Evolutionary conservation across 192 early-diverging fungal species (phyloP), one percentile per base, ranked within the genome.

Genomic region (Entomortierella chlamydospora): DNA sequence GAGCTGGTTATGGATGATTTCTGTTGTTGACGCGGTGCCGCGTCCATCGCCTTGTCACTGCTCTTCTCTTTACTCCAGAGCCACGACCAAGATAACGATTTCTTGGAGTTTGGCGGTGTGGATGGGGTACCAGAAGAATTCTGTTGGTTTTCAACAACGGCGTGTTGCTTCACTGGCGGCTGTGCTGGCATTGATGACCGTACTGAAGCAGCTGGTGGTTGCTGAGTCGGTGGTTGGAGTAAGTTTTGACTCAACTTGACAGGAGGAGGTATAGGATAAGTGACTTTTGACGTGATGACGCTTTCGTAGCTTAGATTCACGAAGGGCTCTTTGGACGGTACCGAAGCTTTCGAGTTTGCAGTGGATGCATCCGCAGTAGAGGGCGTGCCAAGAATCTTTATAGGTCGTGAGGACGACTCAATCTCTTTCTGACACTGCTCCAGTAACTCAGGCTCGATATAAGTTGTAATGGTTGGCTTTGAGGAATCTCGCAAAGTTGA

Each of bases 1-100:
- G 57, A 33, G 18, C 12, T 30, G 28, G 34, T 23, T 9, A 28
- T 31, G 12, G 51, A 43, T 10, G 52, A 53, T 4, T 39, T 8
- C 28, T 52, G 62, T 12, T 52, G 2, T 20, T 18, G 33, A 39
- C 39, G 72, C 37, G 53, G 66, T 28, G 20, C 62, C 15, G 26
- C 43, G 18, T 66, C 74, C 0, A 31, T 33, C 1, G 47, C 4
- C 47, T 58, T 60, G 20, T 59, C 65, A 29, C 58, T 42, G 0
- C 62, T 57, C 33, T 67, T 65, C 29, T 83, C 81, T 51, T 76
- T 78, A 6, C 73, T 73, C 69, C 81, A 78, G 17, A 78, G 50
- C 81, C 81, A 78, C 2, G 81, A 83, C 81, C 81, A 83, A 3
- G 81, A 62, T 3, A 64, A 78, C 0, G 81, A 66, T 41, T 83